Conservation (phyloP, 176 grass and related monocot genomes). For the Avena atlantica region DNA sequence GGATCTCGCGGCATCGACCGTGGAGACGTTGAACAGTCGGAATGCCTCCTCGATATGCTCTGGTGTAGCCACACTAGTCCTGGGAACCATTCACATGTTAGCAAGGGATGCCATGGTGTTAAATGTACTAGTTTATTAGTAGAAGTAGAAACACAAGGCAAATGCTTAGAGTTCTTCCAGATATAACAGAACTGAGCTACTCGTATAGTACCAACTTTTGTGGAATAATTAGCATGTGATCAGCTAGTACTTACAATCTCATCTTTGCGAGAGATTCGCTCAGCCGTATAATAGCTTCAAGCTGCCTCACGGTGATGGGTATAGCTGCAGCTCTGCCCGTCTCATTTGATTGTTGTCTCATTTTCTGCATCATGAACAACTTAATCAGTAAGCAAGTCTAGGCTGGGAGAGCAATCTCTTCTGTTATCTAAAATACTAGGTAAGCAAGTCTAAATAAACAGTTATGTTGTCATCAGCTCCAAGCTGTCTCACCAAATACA, state of each 20-base stretch:
- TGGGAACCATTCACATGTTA: slow-evolving; percentile 40
- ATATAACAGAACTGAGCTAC: neutral
- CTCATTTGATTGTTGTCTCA: slow-evolving; percentile 94
- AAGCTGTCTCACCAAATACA: too few relatives aligned
- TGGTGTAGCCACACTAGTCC: slow-evolving; percentile 86
- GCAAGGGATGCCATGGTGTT: neutral
- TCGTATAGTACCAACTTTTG: neutral
- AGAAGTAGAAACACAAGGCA: neutral
- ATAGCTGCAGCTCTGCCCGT: slow-evolving; percentile 83
- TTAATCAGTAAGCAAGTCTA: neutral
- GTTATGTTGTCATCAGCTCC: neutral
- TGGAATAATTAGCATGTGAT: slow-evolving; percentile 11
- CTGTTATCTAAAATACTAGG: too few relatives aligned
- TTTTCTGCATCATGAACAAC: slow-evolving; percentile 70
- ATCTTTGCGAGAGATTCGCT: slow-evolving; percentile 99
- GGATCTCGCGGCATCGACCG: slow-evolving; percentile 87
- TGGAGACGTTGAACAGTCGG: slow-evolving; percentile 91
- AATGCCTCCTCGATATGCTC: slow-evolving; percentile 97
- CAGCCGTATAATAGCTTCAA: slow-evolving; percentile 95
- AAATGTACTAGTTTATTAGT: too few relatives aligned
- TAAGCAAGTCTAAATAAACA: neutral
- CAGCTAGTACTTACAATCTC: slow-evolving; percentile 72
- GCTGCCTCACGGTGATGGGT: slow-evolving; percentile 97
- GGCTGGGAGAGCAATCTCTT: neutral
- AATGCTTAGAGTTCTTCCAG: neutral